These are phyloP conservation scores for Logfia minima DNA, from an alignment of 129 eudicot species.

Conservation along the genomic window DNA sequence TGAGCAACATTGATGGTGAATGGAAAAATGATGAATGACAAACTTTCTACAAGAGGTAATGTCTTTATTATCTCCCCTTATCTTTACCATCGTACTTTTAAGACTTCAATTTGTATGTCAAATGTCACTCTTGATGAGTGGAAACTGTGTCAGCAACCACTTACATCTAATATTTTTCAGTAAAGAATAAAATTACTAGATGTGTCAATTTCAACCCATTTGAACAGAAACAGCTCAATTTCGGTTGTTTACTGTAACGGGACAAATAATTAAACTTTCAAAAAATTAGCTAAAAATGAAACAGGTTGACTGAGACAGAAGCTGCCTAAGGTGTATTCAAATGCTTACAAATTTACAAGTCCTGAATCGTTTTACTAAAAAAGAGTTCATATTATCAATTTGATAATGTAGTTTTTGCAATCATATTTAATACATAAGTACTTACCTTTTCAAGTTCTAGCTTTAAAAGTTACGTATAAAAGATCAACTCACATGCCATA, in stretches of 20 bases:
- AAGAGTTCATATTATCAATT: no score
- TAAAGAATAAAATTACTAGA: neutral
- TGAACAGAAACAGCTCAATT: neutral
- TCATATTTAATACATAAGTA: neutral
- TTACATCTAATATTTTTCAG: neutral
- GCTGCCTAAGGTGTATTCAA: neutral
- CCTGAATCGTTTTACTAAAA: neutral
- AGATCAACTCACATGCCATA: neutral
- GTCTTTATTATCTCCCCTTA: neutral
- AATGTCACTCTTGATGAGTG: conserved; percentile 9
- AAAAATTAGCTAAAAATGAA: neutral
- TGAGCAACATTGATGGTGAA: conserved; percentile 47
- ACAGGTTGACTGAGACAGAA: neutral
- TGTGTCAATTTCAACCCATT: neutral
- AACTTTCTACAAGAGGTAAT: conserved; percentile 65
- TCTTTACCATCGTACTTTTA: neutral
- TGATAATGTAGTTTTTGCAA: neutral
- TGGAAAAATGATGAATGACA: conserved; percentile 56
- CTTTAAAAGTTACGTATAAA: neutral
- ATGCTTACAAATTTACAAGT: neutral
- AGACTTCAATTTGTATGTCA: neutral
- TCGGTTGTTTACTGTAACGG: neutral
- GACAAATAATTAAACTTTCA: neutral
- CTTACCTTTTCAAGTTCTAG: neutral
- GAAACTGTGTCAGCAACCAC: neutral